Base-by-base conservation (phyloP, 2,329 filamentous ascomycete genomes). In the Cryphonectria naterciae region DNA sequence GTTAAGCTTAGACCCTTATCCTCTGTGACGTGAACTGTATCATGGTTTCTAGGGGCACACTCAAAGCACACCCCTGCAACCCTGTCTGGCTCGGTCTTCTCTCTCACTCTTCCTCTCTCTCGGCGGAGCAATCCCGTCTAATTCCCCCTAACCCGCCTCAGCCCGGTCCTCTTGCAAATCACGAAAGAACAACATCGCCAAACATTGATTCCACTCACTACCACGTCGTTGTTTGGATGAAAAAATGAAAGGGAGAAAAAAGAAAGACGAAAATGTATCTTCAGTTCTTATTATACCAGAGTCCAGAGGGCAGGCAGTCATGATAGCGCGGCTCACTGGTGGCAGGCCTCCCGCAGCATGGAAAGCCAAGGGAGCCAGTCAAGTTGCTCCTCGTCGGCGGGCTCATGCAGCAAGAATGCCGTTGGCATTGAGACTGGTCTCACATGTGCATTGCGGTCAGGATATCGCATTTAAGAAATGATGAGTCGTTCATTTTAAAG, bases 291-390 rank as follows among this genome's bases (percentile, higher is more conserved):
- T 56, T 15, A 4, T 43, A 17, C 41, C 13, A 43, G 13, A 17
- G 46, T 22, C 25, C 39, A 64, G 22, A 13, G 46, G n/a, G 17
- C 15, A 13, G n/a, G 7, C 15, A 13, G n/a, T 17, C 15, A 15
- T 64, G 6, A 64, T 46, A n/a, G 39, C n/a, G 61, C 61, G 61
- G 37, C n/a, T 28, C 22, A 41, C 15, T 28, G 43, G 66, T 25
- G n/a, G 69, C 60, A 25, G 66, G 69, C 69, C 69, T 71, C 66
- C 62, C 22, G 69, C 69, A 68, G 62, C 46, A 17, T n/a, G 7
- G 37, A 15, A 25, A 11, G 6, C 54, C 54, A n/a, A 49, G 28
- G 37, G 32, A 43, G 37, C 54, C 39, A 49, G 35, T 67, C 39
- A 62, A 62, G 8, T 41, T n/a, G 64, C 46, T 37, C 28, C 19